Conservation (phyloP, 768 basidiomycete genomes). For the Leccinellum luteum region DNA sequence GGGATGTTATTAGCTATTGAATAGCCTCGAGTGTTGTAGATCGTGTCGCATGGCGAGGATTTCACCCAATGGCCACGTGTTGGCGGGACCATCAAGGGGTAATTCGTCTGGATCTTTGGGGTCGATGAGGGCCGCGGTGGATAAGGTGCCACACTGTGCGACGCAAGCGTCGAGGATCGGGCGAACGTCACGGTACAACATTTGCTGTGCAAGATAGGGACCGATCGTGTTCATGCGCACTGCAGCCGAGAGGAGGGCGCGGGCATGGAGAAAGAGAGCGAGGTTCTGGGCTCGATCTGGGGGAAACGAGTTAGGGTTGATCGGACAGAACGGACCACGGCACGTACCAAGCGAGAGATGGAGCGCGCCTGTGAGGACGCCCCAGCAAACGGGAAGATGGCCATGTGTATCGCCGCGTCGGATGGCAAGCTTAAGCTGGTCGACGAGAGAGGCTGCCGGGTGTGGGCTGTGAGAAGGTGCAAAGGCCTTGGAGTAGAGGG, state of each 20-base stretch:
- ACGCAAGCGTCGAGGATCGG: slow-evolving; percentile 60
- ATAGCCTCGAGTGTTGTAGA: slow-evolving; percentile 92
- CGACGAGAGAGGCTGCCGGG: slow-evolving; percentile 43
- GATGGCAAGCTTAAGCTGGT: slow-evolving; percentile 65
- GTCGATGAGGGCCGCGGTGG: slow-evolving; percentile 42
- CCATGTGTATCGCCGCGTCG: slow-evolving; percentile 66
- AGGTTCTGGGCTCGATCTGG: slow-evolving; percentile 82
- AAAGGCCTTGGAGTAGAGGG: slow-evolving; percentile 82
- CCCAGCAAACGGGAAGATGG: slow-evolving; percentile 92
- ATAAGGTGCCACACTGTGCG: slow-evolving; percentile 42
- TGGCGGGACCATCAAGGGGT: slow-evolving; percentile 63
- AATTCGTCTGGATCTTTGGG: slow-evolving; percentile 13
- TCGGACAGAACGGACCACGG: neutral
- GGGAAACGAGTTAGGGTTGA: slow-evolving; percentile 4
- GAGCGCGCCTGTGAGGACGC: slow-evolving; percentile 74
- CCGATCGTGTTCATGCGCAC: slow-evolving; percentile 91
- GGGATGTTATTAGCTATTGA: slow-evolving; percentile 64
- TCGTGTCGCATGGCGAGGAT: slow-evolving; percentile 89
- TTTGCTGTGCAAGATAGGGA: slow-evolving; percentile 88
- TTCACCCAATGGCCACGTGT: slow-evolving; percentile 96
- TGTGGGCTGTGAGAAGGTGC: slow-evolving; percentile 23
- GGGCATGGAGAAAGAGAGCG: slow-evolving; percentile 89
- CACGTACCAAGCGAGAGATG: slow-evolving; percentile 64
- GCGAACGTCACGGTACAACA: slow-evolving; percentile 72
- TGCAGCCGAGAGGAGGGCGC: slow-evolving; percentile 86